Percentiles rank a stretch among this genome's conserved stretches.
Conservation (phyloP, 2,329 filamentous ascomycete genomes). For the Nemania serpens region DNA sequence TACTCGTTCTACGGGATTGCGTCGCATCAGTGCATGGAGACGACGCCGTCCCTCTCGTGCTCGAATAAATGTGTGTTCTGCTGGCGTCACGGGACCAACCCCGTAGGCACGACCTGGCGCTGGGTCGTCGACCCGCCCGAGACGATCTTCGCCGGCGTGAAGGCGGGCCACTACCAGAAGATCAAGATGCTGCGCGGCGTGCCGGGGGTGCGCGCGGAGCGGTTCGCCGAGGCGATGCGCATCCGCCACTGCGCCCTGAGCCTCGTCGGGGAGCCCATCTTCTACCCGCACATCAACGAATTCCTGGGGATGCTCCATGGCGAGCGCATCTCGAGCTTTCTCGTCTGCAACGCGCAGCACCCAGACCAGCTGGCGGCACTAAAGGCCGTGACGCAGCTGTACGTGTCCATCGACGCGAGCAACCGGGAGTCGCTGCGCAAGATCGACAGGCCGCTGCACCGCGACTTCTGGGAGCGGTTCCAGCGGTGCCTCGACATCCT, state of each 20-base stretch:
- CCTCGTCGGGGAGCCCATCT: slow-evolving; percentile 96
- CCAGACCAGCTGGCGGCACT: slow-evolving; percentile 85
- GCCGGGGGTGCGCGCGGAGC: slow-evolving; percentile 87
- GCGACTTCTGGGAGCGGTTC: slow-evolving; percentile 98
- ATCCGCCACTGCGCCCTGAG: slow-evolving; percentile 92
- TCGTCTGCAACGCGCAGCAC: slow-evolving; percentile 97
- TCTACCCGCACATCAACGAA: slow-evolving; percentile 96
- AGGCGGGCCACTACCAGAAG: slow-evolving; percentile 91
- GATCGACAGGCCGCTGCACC: slow-evolving; percentile 89
- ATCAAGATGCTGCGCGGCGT: slow-evolving; percentile 97
- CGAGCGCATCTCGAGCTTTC: slow-evolving; percentile 88
- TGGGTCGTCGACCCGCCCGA: slow-evolving; percentile 94
- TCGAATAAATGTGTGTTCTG: slow-evolving; percentile 99
- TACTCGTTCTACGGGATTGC: slow-evolving; percentile 96
- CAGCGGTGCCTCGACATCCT: slow-evolving; percentile 88
- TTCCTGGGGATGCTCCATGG: slow-evolving; percentile 82
- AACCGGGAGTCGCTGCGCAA: slow-evolving; percentile 85
- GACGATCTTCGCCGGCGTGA: slow-evolving; percentile 87
- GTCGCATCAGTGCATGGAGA: slow-evolving; percentile 98
- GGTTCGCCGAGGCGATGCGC: slow-evolving; percentile 89
- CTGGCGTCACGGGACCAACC: slow-evolving; percentile 97
- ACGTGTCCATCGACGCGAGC: slow-evolving; percentile 93
- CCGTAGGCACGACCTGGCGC: slow-evolving; percentile 93
- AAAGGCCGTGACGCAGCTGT: slow-evolving; percentile 88
- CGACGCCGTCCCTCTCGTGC: slow-evolving; percentile 91